Evolutionary conservation across 2,329 filamentous ascomycete species (phyloP), one percentile per base, ranked within the genome.

Genomic region (Aspergillus novoparasiticus): DNA sequence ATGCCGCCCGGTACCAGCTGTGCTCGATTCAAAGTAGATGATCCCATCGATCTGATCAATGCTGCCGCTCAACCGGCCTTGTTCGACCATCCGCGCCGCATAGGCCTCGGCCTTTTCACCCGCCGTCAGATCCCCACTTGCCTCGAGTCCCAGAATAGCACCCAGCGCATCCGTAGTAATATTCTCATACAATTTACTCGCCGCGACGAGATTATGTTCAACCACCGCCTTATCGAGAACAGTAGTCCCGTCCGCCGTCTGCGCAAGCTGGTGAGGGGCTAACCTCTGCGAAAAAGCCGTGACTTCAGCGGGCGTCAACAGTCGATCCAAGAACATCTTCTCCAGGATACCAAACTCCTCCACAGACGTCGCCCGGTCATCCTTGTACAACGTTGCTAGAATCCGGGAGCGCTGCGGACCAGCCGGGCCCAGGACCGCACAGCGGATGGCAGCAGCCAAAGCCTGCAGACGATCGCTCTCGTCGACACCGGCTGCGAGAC

Each of bases 281-380:
- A 99, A 84, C 58, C 89, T 89, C 70, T 90, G 84, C 0, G 94
- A 90, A 74, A 99, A 99, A 60, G 91, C 89, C 43, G 89, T 87
- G 48, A 97, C 93, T 80, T 99, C 95, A n/a, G 84, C 86, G 0
- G 90, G 87, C 0, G 87, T 87, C 56, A 99, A 84, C 4, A 99
- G 83, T 6, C 94, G 88, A 78, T 98, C 93, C 56, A 98, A 85
- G 78, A 96, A 97, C 87, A 99, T 98, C 83, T 98, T 98, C 82
- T 98, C 95, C 16, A 99, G 82, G 59, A 99, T 97, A 56, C 88
- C 84, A 74, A 91, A 94, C 79, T 98, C 92, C 36, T 90, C 87
- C 2, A 95, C 86, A 57, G 89, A 86, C 4, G 84, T 82, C 0
- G 92, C 86, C 34, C 95, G 87, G 68, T 98, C 95, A 78, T 99